phyloP scores from a whole-genome alignment of 495 filamentous ascomycete species.

The Hyaloscypha finlandica region DNA sequence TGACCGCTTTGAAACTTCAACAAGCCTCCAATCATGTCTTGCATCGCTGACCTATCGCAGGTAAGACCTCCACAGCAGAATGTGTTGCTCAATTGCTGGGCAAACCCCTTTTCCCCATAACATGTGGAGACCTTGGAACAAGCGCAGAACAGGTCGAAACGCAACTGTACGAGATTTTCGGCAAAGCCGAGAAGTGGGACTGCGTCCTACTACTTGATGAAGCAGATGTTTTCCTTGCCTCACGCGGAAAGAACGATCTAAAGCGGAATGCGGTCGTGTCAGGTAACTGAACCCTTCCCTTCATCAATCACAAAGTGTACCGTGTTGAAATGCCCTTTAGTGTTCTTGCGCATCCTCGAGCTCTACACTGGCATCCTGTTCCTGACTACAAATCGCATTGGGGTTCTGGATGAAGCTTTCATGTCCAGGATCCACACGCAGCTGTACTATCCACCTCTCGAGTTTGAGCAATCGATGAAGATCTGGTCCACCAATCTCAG shows the following conservation, averaged over 20 bases:
- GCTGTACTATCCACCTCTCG: slow-evolving; percentile 44
- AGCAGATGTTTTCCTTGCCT: slow-evolving; percentile 56
- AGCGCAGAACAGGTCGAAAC: slow-evolving; percentile 41
- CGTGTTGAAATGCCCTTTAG: neutral
- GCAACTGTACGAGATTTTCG: slow-evolving; percentile 39
- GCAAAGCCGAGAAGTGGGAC: slow-evolving; percentile 46
- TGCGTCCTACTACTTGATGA: slow-evolving; percentile 58
- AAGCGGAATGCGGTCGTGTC: slow-evolving; percentile 70
- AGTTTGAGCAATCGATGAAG: slow-evolving; percentile 22
- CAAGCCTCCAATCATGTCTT: too few species aligned
- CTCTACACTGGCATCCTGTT: slow-evolving; percentile 42
- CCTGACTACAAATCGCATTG: slow-evolving; percentile 56
- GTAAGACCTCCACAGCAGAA: slow-evolving; percentile 51
- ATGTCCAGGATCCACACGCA: slow-evolving; percentile 45
- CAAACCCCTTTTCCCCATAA: slow-evolving; percentile 39
- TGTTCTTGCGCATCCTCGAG: slow-evolving; percentile 39
- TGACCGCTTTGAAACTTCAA: too few species aligned
- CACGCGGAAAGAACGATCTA: slow-evolving; percentile 41
- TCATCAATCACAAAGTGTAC: too few species aligned
- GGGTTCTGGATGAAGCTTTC: slow-evolving; percentile 45
- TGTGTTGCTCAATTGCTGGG: slow-evolving; percentile 34
- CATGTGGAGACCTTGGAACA: slow-evolving; percentile 41
- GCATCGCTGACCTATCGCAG: too few species aligned
- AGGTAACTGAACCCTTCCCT: slow-evolving; percentile 48
- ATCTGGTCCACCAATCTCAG: slow-evolving; percentile 31